These are phyloP conservation scores for Termitomyces sp. DNA, from an alignment of 768 basidiomycete species.

Conservation along the genomic window DNA sequence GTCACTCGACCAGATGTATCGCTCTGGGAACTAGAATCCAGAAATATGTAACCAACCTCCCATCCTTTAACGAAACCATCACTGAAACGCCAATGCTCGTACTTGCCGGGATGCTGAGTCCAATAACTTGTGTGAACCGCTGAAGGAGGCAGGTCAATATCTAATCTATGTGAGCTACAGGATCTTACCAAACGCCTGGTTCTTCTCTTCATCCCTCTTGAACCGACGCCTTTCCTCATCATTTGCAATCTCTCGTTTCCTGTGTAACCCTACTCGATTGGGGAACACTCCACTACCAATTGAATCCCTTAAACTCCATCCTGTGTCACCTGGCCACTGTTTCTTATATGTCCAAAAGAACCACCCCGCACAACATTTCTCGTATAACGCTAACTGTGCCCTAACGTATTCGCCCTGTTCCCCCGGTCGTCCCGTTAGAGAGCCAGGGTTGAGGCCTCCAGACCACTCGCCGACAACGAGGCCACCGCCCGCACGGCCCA, in stretches of 20 bases:
- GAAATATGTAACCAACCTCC: constrained; percentile 66
- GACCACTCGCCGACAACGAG: constrained; percentile 81
- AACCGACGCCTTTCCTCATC: constrained; percentile 20
- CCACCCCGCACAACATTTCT: constrained; percentile 64
- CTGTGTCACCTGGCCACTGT: constrained; percentile 58
- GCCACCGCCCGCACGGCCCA: constrained; percentile 34
- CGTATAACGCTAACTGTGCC: constrained; percentile 68
- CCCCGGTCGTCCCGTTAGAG: constrained; percentile 37
- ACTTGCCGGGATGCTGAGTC: constrained; percentile 51
- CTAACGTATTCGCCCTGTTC: constrained; percentile 49
- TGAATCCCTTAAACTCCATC: constrained; percentile 74
- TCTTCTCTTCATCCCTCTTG: constrained; percentile 27
- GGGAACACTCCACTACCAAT: constrained; percentile 64
- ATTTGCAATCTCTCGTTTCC: constrained; percentile 21
- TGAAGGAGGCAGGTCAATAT: constrained; percentile 17
- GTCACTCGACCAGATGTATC: constrained; percentile 30
- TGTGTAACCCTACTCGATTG: constrained; percentile 40
- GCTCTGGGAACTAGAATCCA: constrained; percentile 25
- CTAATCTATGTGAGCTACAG: neutral
- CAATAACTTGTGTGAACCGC: constrained; percentile 40
- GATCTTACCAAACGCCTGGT: constrained; percentile 31
- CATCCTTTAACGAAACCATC: constrained; percentile 70
- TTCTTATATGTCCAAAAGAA: constrained; percentile 90
- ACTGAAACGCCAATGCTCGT: constrained; percentile 67
- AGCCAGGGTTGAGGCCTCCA: constrained; percentile 67